These are phyloP conservation scores for Yamadazyma buinensis DNA, from an alignment of 1,139 yeast species.

Conservation along the genomic window DNA sequence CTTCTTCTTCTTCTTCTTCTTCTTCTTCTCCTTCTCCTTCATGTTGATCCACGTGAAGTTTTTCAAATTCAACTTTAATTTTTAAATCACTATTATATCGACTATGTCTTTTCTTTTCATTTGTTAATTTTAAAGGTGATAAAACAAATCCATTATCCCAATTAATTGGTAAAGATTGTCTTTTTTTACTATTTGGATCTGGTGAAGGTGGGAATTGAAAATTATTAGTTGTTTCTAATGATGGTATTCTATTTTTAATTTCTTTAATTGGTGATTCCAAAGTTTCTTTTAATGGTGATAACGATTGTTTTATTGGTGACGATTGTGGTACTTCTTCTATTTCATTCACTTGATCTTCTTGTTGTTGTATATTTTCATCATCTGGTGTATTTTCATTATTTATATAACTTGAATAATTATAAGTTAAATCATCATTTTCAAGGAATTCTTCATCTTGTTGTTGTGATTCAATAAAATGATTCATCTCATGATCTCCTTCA, in stretches of 20 bases:
- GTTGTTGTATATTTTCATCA: constrained; percentile 3
- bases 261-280: constrained; percentile 11
- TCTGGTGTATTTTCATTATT: constrained; percentile 8
- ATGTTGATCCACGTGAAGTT: background rate
- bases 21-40: background rate
- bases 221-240: constrained; percentile 13
- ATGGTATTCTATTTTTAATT: constrained; percentile 10
- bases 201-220: constrained; percentile 34
- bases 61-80: constrained; percentile 44
- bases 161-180: constrained; percentile 34
- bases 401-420: constrained; percentile 8
- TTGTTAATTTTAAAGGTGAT: constrained; percentile 39
- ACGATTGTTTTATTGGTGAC: constrained; percentile 12
- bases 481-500: constrained; percentile 16
- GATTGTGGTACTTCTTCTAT: constrained; percentile 13
- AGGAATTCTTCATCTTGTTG: background rate
- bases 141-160: constrained; percentile 36
- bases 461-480: constrained; percentile 6
- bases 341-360: background rate
- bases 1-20: constrained; percentile 10
- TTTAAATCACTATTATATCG: constrained; percentile 45
- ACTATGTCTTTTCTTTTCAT: constrained; percentile 25
- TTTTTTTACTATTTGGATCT: constrained; percentile 25
- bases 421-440: constrained; percentile 5
- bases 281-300: constrained; percentile 13